Evolutionary conservation across 441 rosid species (phyloP).

Genomic region (Kokia cookei): DNA sequence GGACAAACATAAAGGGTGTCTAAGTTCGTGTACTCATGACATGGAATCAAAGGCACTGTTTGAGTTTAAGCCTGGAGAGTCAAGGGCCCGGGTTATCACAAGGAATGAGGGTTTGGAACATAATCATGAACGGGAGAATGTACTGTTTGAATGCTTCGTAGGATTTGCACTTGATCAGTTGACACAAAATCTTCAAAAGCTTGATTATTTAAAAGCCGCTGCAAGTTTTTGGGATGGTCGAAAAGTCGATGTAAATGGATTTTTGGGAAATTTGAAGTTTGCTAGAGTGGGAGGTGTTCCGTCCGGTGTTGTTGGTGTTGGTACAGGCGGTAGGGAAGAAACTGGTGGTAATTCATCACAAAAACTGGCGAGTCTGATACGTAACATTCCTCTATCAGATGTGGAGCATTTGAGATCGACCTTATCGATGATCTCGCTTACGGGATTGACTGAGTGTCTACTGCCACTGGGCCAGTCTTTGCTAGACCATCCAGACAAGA

Average conservation of each 20-base stretch:
- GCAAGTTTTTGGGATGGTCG: slow-evolving; percentile 65
- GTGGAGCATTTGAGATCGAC: slow-evolving; percentile 90
- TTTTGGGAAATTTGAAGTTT: slow-evolving; percentile 76
- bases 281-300: slow-evolving; percentile 91
- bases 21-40: slow-evolving; percentile 22
- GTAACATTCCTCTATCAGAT: slow-evolving; percentile 83
- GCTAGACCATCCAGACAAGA: slow-evolving; percentile 93
- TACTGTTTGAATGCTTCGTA: slow-evolving; percentile 49
- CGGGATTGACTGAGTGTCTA: slow-evolving; percentile 83
- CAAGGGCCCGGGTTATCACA: slow-evolving; percentile 11
- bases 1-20: slow-evolving; percentile 32
- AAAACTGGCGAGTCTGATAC: slow-evolving; percentile 66
- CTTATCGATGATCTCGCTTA: slow-evolving; percentile 67
- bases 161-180: slow-evolving; percentile 62
- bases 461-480: slow-evolving; percentile 74
- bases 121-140: slow-evolving; percentile 28
- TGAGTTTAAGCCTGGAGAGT: slow-evolving; percentile 26
- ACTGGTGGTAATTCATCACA: slow-evolving; percentile 49
- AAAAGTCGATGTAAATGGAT: slow-evolving; percentile 68
- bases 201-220: slow-evolving; percentile 50
- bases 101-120: slow-evolving; percentile 13
- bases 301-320: slow-evolving; percentile 51
- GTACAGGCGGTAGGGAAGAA: slow-evolving; percentile 43
- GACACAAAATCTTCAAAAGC: slow-evolving; percentile 60
- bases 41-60: slow-evolving; percentile 24